Evolutionary conservation across 306 rosid genomes (phyloP).

Genomic region (Coriaria nepalensis): DNA sequence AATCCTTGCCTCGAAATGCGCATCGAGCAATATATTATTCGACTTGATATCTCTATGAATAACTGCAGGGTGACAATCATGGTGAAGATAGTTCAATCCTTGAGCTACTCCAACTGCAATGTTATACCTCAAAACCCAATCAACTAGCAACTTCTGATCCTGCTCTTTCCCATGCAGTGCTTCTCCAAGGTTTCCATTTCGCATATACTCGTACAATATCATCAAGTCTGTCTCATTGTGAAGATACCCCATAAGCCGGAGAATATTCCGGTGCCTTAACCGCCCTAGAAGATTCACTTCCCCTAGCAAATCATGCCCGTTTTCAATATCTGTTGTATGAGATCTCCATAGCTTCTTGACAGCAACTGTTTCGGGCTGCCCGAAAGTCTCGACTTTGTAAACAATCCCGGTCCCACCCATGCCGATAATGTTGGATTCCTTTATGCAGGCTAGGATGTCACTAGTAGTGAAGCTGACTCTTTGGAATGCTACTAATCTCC

Average conservation of each 20-base stretch:
- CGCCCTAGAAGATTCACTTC: slow-evolving; percentile 80
- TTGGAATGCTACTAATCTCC: slow-evolving; percentile 86
- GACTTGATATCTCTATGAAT: slow-evolving; percentile 84
- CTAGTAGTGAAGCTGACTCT: slow-evolving; percentile 60
- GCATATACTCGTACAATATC: slow-evolving; percentile 72
- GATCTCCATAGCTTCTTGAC: slow-evolving; percentile 79
- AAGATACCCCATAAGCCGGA: slow-evolving; percentile 65
- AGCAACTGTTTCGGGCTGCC: slow-evolving; percentile 50
- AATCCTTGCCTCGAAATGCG: slow-evolving; percentile 60
- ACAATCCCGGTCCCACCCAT: slow-evolving; percentile 78
- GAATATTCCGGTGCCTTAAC: slow-evolving; percentile 78
- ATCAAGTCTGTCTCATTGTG: slow-evolving; percentile 64
- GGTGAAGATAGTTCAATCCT: slow-evolving; percentile 75
- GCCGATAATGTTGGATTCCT: slow-evolving; percentile 66
- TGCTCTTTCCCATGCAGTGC: slow-evolving; percentile 61
- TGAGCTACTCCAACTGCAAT: slow-evolving; percentile 83
- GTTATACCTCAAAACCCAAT: slow-evolving; percentile 84
- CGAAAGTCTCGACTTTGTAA: slow-evolving; percentile 71
- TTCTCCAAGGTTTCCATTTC: slow-evolving; percentile 72
- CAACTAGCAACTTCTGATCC: slow-evolving; percentile 41
- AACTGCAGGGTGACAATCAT: slow-evolving; percentile 69
- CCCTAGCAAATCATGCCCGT: slow-evolving; percentile 35
- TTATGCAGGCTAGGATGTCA: slow-evolving; percentile 56
- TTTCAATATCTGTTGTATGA: slow-evolving; percentile 35
- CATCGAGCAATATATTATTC: slow-evolving; percentile 79